Conservation (phyloP, 2,329 filamentous ascomycete genomes). For the Dactylellina drechsleri region DNA sequence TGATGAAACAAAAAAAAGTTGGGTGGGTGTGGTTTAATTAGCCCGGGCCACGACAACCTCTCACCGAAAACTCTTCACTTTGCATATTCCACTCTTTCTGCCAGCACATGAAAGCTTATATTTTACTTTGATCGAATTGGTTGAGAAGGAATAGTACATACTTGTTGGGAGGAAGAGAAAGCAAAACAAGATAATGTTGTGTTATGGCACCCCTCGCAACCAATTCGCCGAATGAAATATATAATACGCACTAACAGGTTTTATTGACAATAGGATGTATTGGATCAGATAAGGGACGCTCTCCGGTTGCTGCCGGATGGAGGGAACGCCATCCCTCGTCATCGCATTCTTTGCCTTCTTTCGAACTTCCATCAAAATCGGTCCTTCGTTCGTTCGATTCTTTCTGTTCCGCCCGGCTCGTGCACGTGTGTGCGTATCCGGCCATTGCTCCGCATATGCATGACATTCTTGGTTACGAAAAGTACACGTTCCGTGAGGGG, state of each 20-base stretch:
- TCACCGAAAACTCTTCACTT: too few species aligned
- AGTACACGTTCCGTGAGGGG: too few species aligned
- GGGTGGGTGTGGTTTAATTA: slow-evolving; percentile 45
- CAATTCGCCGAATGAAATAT: background rate
- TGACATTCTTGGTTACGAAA: background rate
- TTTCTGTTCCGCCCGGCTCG: too few species aligned
- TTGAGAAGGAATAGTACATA: too few species aligned
- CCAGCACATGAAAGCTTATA: slow-evolving; percentile 28
- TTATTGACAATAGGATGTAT: too few species aligned
- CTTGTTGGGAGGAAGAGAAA: too few species aligned
- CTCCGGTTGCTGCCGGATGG: slow-evolving; percentile 48
- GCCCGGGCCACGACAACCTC: slow-evolving; percentile 4
- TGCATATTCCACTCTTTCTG: slow-evolving; percentile 16
- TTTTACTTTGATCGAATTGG: too few species aligned
- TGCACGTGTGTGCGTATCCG: background rate
- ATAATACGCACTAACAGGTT: too few species aligned
- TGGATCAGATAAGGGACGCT: background rate
- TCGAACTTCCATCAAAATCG: background rate
- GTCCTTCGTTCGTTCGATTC: too few species aligned
- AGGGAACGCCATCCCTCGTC: background rate
- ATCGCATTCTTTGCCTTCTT: background rate
- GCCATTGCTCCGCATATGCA: background rate
- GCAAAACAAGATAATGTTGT: background rate
- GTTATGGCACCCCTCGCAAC: background rate
- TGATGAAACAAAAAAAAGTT: background rate